phyloP scores from a whole-genome alignment of 208 protist species.

The Herpetomonas samuelpessoai region DNA sequence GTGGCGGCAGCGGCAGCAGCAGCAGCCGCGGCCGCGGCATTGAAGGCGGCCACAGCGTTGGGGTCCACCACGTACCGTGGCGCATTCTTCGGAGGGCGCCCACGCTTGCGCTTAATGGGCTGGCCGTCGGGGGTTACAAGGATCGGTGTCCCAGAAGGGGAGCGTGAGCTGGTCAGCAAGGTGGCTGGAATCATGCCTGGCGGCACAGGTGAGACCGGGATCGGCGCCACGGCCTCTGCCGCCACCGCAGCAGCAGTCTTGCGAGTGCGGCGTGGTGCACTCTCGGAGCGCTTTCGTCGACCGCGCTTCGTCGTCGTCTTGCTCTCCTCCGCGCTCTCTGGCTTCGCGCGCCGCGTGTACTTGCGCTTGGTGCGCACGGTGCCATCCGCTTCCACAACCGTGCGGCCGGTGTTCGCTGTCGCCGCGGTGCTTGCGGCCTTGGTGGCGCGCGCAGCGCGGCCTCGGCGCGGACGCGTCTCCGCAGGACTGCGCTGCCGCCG shows the following conservation, averaged over 20 bases:
- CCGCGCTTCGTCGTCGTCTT: neutral
- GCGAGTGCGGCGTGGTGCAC: neutral
- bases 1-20: neutral
- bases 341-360: constrained; percentile 6
- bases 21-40: constrained; percentile 10
- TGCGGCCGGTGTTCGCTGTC: constrained; percentile 1
- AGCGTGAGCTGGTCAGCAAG: neutral
- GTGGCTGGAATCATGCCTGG: neutral
- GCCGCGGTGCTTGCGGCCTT: no score
- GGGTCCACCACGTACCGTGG: constrained; percentile 14
- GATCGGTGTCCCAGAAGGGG: neutral
- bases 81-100: constrained; percentile 49
- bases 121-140: constrained; percentile 1
- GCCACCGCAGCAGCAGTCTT: neutral
- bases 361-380: constrained; percentile 4
- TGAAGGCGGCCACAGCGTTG: constrained; percentile 1
- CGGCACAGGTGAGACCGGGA: no score
- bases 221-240: neutral
- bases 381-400: neutral
- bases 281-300: neutral
- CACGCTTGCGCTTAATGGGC: constrained; percentile 58
- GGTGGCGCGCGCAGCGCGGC: no score
- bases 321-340: constrained; percentile 5
- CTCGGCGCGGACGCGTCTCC: no score
- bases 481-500: no score